Conservation (phyloP, 78 protist genomes). For the Dictyostelium brefeldianum region DNA sequence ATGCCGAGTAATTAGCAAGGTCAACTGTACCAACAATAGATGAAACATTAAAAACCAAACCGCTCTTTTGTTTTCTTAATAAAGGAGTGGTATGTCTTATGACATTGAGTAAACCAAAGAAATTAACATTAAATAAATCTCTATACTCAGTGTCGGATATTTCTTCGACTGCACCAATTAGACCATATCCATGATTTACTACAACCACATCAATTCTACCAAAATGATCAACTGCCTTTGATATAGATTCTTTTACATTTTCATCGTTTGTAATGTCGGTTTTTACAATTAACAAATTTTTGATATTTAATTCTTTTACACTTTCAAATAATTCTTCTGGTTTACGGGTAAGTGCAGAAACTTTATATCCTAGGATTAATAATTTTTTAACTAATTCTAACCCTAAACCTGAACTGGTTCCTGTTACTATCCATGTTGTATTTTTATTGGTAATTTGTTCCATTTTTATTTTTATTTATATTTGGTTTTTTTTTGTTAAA, state of each 20-base stretch:
- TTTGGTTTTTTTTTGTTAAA: neutral
- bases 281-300: no score
- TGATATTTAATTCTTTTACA: no score
- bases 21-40: neutral
- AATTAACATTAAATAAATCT: constrained; percentile 21
- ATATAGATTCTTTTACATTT: neutral
- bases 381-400: neutral
- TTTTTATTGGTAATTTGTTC: no score
- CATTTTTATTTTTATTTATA: no score
- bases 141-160: neutral
- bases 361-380: constrained; percentile 3
- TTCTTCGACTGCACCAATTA: constrained; percentile 29
- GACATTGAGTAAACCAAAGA: constrained; percentile 21
- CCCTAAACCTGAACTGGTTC: constrained; percentile 28
- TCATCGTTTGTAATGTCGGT: constrained; percentile 40
- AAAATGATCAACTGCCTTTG: constrained; percentile 1
- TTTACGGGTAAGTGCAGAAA: constrained; percentile 10
- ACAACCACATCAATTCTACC: constrained; percentile 35
- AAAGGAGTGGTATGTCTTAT: neutral
- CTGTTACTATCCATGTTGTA: neutral
- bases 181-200: constrained; percentile 30
- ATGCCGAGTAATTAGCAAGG: neutral
- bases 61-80: neutral
- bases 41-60: neutral
- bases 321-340: no score